Evolutionary conservation across 768 basidiomycete genomes (phyloP).

Genomic region (Kwoniella sp.): DNA sequence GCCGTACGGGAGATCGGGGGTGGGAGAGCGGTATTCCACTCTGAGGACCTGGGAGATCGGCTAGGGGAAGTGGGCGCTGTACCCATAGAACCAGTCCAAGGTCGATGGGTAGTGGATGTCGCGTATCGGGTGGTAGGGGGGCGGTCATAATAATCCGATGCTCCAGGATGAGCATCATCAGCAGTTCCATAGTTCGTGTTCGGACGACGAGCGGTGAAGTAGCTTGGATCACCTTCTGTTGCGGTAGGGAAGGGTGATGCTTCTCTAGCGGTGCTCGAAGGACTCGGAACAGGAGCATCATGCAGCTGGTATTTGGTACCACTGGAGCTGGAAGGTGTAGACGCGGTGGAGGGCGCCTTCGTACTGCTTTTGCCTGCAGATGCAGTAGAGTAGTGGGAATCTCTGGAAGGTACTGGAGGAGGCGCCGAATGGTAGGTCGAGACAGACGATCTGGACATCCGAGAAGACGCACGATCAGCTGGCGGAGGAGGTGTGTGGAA

Average conservation of each 20-base stretch:
- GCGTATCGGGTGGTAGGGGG: conserved; percentile 17
- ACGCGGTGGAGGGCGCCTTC: background rate
- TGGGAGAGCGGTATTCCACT: conserved; percentile 33
- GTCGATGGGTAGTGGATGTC: conserved; percentile 2
- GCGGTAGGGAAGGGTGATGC: conserved; percentile 2
- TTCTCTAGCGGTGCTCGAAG: background rate
- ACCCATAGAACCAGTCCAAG: conserved; percentile 5
- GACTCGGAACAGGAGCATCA: conserved; percentile 30
- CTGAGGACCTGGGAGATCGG: conserved; percentile 11
- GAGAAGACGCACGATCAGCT: conserved; percentile 18
- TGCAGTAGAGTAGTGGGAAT: conserved; percentile 36
- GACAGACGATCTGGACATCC: conserved; percentile 14
- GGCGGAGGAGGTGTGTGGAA: conserved; percentile 24
- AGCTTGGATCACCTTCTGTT: conserved; percentile 3
- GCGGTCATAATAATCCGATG: conserved; percentile 11
- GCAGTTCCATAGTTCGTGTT: conserved; percentile 7
- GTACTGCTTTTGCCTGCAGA: conserved; percentile 14
- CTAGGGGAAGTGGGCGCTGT: conserved; percentile 7
- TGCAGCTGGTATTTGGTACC: conserved; percentile 36
- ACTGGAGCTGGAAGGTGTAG: background rate
- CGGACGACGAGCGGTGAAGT: conserved; percentile 2
- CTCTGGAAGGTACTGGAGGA: conserved; percentile 43
- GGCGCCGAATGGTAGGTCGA: conserved; percentile 42
- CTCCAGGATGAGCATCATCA: background rate
- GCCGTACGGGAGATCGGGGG: conserved; percentile 32